Evolutionary conservation across 2,329 filamentous ascomycete genomes (phyloP), one percentile per base, ranked within the genome.

Genomic region (Colletotrichum lupini): DNA sequence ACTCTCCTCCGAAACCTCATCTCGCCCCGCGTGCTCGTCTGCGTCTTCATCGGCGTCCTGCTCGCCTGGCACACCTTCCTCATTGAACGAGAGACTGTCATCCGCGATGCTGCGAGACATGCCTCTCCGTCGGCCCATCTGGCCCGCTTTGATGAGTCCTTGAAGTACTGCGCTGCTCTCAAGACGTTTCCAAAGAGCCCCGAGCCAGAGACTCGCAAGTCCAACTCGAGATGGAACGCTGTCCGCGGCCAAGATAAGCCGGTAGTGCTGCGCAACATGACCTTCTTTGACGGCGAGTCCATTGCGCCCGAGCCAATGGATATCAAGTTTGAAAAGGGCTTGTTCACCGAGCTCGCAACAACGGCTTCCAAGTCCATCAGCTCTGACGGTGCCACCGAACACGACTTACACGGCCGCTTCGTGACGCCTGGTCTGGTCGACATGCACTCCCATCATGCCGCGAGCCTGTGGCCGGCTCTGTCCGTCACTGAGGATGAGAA

Each of bases 381-480:
- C 37, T 66, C 64, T 4, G 52, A 63, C 3, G 72, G 72, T n/a
- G 75, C 70, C 12, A 56, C 75, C 42, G 79, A 79, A 24, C 76
- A 79, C 37, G 73, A 84, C 53, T 67, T 85, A 42, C 74, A 77
- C 35, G 83, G 85, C 6, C 79, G 80, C 61, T 82, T 81, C 74
- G 82, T 86, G 30, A 86, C 84, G 0, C 84, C 84, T 0, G 85
- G 85, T 1, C 75, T 87, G 5, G 81, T 87, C 1, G 85, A 86
- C 74, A 83, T 86, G 81, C 85, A 87, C 76, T 85, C 84, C 2
- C 85, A 86, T 75, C 83, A 85, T 72, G 77, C 82, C 26, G 59
- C 80, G 1, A 68, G 73, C 9, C 46, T 77, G 22, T 85, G 82
- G 82, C 85, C 84, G 0, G 46, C 70, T 16, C 69, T 81, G 2